A percentile compares a stretch with the other conserved stretches of the same genome.
These are phyloP conservation scores for Salix exigua DNA, from an alignment of 345 rosid genomes.

Conservation along the genomic window DNA sequence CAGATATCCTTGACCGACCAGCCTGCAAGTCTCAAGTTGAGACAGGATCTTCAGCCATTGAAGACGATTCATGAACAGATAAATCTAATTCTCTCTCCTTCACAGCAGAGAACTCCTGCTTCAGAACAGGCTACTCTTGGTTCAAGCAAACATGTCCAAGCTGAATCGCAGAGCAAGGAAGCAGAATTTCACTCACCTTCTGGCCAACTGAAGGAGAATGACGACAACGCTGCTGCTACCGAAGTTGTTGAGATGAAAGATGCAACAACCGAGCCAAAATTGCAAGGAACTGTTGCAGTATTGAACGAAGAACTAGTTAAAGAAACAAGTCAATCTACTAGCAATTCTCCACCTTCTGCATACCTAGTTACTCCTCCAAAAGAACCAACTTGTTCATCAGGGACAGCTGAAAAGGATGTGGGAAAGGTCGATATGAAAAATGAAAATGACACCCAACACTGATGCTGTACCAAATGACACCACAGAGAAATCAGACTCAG, in stretches of 20 bases:
- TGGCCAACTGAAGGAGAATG: slow-evolving; percentile 6
- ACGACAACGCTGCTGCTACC: slow-evolving; percentile 4
- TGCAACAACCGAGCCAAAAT: slow-evolving; percentile 1
- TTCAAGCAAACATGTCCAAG: slow-evolving; percentile 5
- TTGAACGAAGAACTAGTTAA: background rate
- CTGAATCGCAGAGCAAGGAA: slow-evolving; percentile 10
- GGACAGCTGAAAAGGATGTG: background rate
- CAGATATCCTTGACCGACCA: slow-evolving; percentile 27
- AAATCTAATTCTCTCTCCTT: slow-evolving; percentile 42
- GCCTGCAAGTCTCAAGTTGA: slow-evolving; percentile 41
- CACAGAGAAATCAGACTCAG: slow-evolving; percentile 5
- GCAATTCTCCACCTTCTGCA: slow-evolving; percentile 9
- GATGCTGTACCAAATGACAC: slow-evolving; percentile 12
- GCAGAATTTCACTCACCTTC: slow-evolving; percentile 13
- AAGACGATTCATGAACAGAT: slow-evolving; percentile 42
- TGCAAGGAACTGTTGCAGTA: background rate
- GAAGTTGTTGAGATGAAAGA: slow-evolving; percentile 25
- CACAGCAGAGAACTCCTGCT: slow-evolving; percentile 12
- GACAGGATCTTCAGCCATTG: slow-evolving; percentile 48
- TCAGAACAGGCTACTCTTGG: slow-evolving; percentile 13
- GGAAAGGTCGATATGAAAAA: slow-evolving; percentile 20
- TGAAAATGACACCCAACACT: slow-evolving; percentile 2
- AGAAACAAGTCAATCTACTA: slow-evolving; percentile 2
- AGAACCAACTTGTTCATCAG: slow-evolving; percentile 12
- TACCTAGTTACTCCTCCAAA: background rate